Conservation (phyloP, 805 yeast genomes). For the Candida argentea region DNA sequence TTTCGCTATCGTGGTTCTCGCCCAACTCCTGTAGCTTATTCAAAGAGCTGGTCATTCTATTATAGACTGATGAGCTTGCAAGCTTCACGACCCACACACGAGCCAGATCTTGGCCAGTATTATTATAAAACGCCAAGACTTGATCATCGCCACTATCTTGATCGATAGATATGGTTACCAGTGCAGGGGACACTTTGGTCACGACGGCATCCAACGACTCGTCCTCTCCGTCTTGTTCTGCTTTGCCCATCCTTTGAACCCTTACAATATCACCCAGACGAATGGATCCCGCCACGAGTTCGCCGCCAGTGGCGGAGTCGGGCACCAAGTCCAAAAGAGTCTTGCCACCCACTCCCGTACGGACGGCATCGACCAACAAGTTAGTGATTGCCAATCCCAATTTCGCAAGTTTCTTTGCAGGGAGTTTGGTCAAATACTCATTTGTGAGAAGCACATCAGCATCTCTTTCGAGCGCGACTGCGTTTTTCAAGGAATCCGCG, state of each 20-base stretch:
- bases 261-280: slow-evolving; percentile 72
- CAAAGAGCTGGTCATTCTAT: slow-evolving; percentile 72
- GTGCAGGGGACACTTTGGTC: slow-evolving; percentile 36
- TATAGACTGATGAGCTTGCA: slow-evolving; percentile 61
- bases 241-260: slow-evolving; percentile 37
- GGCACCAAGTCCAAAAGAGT: slow-evolving; percentile 50
- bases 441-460: slow-evolving; percentile 25
- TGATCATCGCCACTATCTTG: slow-evolving; percentile 39
- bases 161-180: slow-evolving; percentile 51
- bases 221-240: slow-evolving; percentile 14
- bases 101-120: slow-evolving; percentile 22
- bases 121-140: slow-evolving; percentile 36
- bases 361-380: slow-evolving; percentile 45
- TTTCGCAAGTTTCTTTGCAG: slow-evolving; percentile 58
- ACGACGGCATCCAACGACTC: slow-evolving; percentile 54
- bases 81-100: slow-evolving; percentile 62
- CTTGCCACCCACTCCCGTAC: slow-evolving; percentile 76
- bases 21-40: slow-evolving; percentile 48
- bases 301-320: slow-evolving; percentile 37
- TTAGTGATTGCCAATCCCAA: slow-evolving; percentile 72
- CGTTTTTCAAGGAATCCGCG: slow-evolving; percentile 16
- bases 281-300: slow-evolving; percentile 40
- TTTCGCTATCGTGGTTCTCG: slow-evolving; percentile 16
- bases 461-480: slow-evolving; percentile 27
- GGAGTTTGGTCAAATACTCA: slow-evolving; percentile 19